These are phyloP conservation scores for Auricularia sp. DNA, from an alignment of 768 basidiomycete genomes.

Conservation along the genomic window DNA sequence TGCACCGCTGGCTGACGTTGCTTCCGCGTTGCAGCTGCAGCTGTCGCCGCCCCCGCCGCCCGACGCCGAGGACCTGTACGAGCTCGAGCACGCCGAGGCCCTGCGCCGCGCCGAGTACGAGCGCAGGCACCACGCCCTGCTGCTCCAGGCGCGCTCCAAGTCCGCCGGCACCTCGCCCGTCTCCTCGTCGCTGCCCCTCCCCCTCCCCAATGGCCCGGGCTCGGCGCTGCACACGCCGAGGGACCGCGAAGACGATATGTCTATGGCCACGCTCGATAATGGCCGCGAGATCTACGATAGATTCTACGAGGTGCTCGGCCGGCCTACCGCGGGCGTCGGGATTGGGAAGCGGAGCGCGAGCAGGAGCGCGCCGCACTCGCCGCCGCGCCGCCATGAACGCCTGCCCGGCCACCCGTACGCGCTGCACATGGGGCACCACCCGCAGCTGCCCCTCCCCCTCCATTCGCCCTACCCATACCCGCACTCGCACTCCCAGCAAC, in stretches of 20 bases:
- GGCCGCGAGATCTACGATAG: not conserved
- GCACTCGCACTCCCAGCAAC: not conserved
- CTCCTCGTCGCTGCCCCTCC: slow-evolving; percentile 7
- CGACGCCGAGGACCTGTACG: slow-evolving; percentile 83
- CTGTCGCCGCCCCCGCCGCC: slow-evolving; percentile 57
- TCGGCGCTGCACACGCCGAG: slow-evolving; percentile 7
- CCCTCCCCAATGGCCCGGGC: slow-evolving; percentile 9
- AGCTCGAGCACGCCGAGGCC: slow-evolving; percentile 81
- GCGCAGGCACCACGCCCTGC: slow-evolving; percentile 55
- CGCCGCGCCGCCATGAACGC: not conserved
- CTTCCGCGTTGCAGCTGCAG: slow-evolving; percentile 21
- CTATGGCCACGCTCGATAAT: no score
- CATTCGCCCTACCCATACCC: not conserved
- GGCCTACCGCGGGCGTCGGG: not conserved
- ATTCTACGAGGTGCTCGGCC: not conserved
- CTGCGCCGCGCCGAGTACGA: slow-evolving; percentile 81
- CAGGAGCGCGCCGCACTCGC: slow-evolving; percentile 2
- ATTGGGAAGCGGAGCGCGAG: slow-evolving; percentile 5
- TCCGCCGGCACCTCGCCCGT: slow-evolving; percentile 5
- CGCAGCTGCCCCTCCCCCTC: not conserved
- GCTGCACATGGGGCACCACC: not conserved
- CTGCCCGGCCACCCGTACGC: not conserved
- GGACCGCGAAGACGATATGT: not conserved
- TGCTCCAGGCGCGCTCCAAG: slow-evolving; percentile 27
- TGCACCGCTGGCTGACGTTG: not conserved